A percentile compares a stretch with the other conserved stretches of the same genome.
Evolutionary conservation across 371 early-diverging fungal genomes (phyloP).

Genomic region (Mucor circinelloides): DNA sequence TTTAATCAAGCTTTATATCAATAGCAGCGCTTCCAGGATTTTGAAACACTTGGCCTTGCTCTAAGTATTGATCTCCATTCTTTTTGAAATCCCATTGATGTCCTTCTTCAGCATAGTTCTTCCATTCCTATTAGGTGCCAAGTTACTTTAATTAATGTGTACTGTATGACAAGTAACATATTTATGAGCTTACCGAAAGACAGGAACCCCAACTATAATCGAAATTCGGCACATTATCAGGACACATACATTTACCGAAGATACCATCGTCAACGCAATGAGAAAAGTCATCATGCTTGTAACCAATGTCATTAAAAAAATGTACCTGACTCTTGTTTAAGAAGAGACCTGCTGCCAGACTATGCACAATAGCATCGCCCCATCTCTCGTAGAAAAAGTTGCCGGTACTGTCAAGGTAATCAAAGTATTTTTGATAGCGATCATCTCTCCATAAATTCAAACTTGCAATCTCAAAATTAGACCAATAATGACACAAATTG

Average conservation of each 20-base stretch:
- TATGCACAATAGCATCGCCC: slow-evolving; percentile 97
- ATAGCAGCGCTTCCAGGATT: background rate
- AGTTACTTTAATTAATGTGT: background rate
- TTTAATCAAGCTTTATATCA: background rate
- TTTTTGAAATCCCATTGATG: slow-evolving; percentile 32
- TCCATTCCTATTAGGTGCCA: slow-evolving; percentile 28
- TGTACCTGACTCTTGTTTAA: slow-evolving; percentile 79
- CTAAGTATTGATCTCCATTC: slow-evolving; percentile 31
- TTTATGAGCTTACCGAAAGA: slow-evolving; percentile 21
- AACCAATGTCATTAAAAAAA: slow-evolving; percentile 90
- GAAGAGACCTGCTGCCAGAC: slow-evolving; percentile 85
- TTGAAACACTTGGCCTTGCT: slow-evolving; percentile 1
- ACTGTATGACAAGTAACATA: background rate
- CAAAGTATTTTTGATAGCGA: slow-evolving; percentile 76
- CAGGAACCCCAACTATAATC: slow-evolving; percentile 42
- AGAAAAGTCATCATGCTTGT: slow-evolving; percentile 54
- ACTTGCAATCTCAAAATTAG: slow-evolving; percentile 82
- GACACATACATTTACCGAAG: slow-evolving; percentile 47
- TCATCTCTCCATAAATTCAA: slow-evolving; percentile 75
- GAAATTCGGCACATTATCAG: slow-evolving; percentile 37
- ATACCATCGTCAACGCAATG: slow-evolving; percentile 45
- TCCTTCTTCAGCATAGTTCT: slow-evolving; percentile 28
- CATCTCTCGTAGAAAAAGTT: slow-evolving; percentile 96
- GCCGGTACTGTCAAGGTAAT: slow-evolving; percentile 77
- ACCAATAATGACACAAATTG: slow-evolving; percentile 86